Evolutionary conservation across 2,329 filamentous ascomycete genomes (phyloP).

Genomic region (Diaporthe sp.): DNA sequence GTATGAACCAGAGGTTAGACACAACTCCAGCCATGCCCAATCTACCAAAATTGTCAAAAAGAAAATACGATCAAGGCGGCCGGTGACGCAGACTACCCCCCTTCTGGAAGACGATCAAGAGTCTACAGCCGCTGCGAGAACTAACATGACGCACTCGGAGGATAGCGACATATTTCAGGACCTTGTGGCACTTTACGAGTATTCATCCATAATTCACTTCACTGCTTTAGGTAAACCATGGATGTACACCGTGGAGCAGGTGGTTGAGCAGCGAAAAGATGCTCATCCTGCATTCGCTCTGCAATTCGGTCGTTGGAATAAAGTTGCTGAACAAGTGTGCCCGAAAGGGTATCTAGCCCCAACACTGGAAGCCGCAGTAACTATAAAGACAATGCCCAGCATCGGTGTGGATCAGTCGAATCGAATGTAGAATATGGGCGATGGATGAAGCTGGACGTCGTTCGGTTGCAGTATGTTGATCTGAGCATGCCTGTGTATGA

Average conservation of each 20-base stretch:
- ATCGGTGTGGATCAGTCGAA: background rate
- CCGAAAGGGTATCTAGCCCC: background rate
- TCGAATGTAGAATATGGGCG: background rate
- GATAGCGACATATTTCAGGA: constrained; percentile 7
- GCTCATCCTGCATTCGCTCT: constrained; percentile 8
- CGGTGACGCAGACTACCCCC: background rate
- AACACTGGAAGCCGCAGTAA: background rate
- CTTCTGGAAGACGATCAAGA: too few species aligned
- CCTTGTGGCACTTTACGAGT: background rate
- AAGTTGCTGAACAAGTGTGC: background rate
- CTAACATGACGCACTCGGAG: background rate
- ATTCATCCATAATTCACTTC: constrained; percentile 23
- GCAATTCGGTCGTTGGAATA: constrained; percentile 3
- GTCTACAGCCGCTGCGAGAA: background rate
- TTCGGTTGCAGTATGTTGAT: too few species aligned
- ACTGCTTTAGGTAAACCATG: constrained; percentile 15
- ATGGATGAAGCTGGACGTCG: too few species aligned
- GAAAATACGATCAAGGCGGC: background rate
- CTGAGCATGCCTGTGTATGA: background rate
- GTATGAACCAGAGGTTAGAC: constrained; percentile 6
- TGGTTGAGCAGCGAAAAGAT: background rate
- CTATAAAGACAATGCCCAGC: background rate
- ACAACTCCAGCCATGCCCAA: background rate
- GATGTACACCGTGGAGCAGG: background rate
- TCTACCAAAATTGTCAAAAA: fast-evolving